Evolutionary conservation across 2,329 filamentous ascomycete species (phyloP).

Genomic region (Colletotrichum magnum): DNA sequence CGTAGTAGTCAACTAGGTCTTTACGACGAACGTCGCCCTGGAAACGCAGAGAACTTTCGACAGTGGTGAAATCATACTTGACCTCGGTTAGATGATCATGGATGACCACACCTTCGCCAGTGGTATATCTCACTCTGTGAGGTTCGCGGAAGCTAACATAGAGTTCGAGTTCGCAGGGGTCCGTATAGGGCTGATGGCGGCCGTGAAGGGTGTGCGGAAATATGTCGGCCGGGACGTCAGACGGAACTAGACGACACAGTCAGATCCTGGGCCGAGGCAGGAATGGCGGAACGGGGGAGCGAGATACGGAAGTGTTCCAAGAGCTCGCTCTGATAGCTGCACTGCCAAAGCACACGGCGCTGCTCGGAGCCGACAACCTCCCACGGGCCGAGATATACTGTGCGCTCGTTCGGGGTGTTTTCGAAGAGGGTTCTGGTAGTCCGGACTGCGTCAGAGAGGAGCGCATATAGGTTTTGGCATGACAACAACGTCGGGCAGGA

Average conservation of each 20-base stretch:
- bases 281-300: not conserved
- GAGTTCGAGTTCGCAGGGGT: slow-evolving; percentile 65
- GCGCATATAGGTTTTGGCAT: slow-evolving; percentile 1
- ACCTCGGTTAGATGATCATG: slow-evolving; percentile 64
- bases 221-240: slow-evolving; percentile 59
- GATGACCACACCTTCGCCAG: slow-evolving; percentile 60
- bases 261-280: slow-evolving; percentile 6
- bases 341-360: slow-evolving; percentile 66
- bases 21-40: slow-evolving; percentile 64
- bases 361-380: slow-evolving; percentile 63
- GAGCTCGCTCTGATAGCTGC: slow-evolving; percentile 66
- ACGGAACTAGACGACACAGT: slow-evolving; percentile 55
- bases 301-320: slow-evolving; percentile 66
- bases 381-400: slow-evolving; percentile 68
- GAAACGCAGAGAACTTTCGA: slow-evolving; percentile 63
- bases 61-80: slow-evolving; percentile 65
- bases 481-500: slow-evolving; percentile 2
- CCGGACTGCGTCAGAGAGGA: slow-evolving; percentile 31
- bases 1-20: slow-evolving; percentile 65
- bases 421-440: slow-evolving; percentile 63
- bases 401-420: slow-evolving; percentile 62
- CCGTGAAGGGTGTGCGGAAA: slow-evolving; percentile 66
- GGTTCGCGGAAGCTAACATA: slow-evolving; percentile 63
- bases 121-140: slow-evolving; percentile 64
- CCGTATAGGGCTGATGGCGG: slow-evolving; percentile 65